Evolutionary conservation across 2,329 filamentous ascomycete species (phyloP), one percentile per base, ranked within the genome.

Genomic region (Colletotrichum tabaci): DNA sequence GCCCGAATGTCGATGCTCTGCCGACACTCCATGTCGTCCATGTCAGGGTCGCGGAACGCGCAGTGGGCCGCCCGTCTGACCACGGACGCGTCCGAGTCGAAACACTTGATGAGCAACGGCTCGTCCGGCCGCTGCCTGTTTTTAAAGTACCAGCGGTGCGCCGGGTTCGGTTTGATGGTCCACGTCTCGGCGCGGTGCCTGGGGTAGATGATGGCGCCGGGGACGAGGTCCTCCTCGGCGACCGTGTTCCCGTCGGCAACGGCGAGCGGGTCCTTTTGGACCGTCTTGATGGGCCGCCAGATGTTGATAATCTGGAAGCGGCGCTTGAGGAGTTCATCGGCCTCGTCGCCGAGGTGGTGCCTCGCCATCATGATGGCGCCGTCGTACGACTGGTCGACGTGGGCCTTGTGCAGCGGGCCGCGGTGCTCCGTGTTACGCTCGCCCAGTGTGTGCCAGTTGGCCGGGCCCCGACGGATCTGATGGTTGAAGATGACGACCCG

Each of bases 1-100:
- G 93, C 91, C 76, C 95, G 87, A 13, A 98, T 93, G 82, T 98
- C 95, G 79, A 98, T 97, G 79, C 94, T 97, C 86, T 97, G 93
- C 75, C 95, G 87, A 0, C 88, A 88, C 74, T 91, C 89, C 8
- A 92, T 94, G 46, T 91, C 4, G 90, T 88, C 2, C 93, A 94
- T 73, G 91, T 85, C 6, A 2, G 93, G 91, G 79, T 98, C 93
- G 55, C 87, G 84, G 81, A 98, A 98, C 1, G 94, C 94, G 10
- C 91, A 91, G 82, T 97, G 94, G 21, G 94, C 91, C 61, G 89
- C 84, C 65, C 88, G 80, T 0, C 89, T 88, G 18, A 87, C 88
- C 69, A 89, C 89, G 56, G 77, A 79, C 0, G 83, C 82, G 0
- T 83, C 85, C 40, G 71, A 93, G 79, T 91, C 89, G 76, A 87